A percentile compares a stretch with the other conserved stretches of the same genome.
phyloP scores from a whole-genome alignment of 2,329 filamentous ascomycete genomes.

The Colletotrichum sp. region DNA sequence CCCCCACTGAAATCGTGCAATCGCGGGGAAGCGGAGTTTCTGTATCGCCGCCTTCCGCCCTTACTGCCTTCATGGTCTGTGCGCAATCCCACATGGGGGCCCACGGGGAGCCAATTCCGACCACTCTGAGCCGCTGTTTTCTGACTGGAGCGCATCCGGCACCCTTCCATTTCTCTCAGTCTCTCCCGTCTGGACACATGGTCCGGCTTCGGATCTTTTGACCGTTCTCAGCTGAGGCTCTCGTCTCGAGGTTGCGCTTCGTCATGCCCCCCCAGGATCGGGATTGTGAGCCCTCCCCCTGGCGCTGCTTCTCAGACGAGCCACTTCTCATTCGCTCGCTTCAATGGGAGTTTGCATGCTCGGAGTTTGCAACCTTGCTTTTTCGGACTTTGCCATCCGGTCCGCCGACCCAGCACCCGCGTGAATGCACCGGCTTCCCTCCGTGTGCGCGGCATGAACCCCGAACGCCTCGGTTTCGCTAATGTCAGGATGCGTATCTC shows the following conservation, averaged over 20 bases:
- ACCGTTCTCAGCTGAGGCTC: background rate
- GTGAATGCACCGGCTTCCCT: background rate
- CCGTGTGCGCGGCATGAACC: background rate
- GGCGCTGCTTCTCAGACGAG: background rate
- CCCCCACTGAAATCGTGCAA: background rate
- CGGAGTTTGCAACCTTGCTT: background rate
- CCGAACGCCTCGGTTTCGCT: background rate
- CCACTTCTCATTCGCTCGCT: background rate
- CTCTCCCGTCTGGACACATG: no score
- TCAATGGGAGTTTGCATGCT: background rate
- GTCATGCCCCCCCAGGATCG: background rate
- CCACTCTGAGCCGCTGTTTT: background rate
- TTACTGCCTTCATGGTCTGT: background rate
- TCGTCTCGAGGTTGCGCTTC: background rate
- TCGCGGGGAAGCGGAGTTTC: background rate
- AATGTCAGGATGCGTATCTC: background rate
- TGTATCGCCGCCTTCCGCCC: background rate
- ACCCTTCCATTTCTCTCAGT: no score
- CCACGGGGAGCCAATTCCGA: background rate
- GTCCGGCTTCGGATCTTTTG: background rate
- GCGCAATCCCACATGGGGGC: background rate
- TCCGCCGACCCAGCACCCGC: background rate
- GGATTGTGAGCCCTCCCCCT: background rate
- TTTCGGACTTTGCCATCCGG: background rate
- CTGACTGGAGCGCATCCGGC: slow-evolving; percentile 18